Base-by-base conservation (phyloP, 2,329 filamentous ascomycete genomes). In the Paracorniculantispora psalliotae region DNA sequence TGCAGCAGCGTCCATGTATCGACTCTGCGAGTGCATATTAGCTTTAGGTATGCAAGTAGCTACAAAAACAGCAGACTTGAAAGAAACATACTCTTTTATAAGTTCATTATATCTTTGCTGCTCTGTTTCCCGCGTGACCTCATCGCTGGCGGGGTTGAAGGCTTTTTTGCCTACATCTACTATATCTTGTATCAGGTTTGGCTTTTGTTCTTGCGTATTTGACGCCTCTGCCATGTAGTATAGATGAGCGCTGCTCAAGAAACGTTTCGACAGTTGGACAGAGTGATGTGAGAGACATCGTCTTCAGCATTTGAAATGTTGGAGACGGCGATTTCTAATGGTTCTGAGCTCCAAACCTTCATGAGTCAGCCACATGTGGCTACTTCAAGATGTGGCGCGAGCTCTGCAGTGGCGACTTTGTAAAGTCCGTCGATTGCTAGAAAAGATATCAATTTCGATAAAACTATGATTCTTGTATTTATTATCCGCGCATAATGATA, bases 1-100 rank as follows among this genome's bases (percentile, higher is more conserved):
- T 81, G 83, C 23, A 90, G 73, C 9, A 90, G 76, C 28, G 75
- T 78, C 65, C 81, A 81, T 33, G 80, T 69, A 23, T 69, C 66
- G 6, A 69, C 68, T 33, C 74, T 76, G 62, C 9, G 13, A n/a
- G n/a, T n/a, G n/a, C n/a, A n/a, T n/a, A n/a, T n/a, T n/a, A n/a
- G n/a, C n/a, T n/a, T n/a, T n/a, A n/a, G n/a, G n/a, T n/a, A n/a
- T n/a, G n/a, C n/a, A n/a, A n/a, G n/a, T n/a, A n/a, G n/a, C n/a
- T n/a, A n/a, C n/a, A n/a, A n/a, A n/a, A n/a, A n/a, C n/a, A n/a
- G n/a, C n/a, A n/a, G 21, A 33, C 2, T 8, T 13, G 10, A 21
- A 2, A 2, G 17, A 48, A 12, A 57, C 73, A 64, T 73, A 83
- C 82, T 73, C 78, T 57, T 78, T 72, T 30, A 84, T 71, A 47